Base-by-base conservation (phyloP, 140 eudicot species). In the Anethum foeniculum region DNA sequence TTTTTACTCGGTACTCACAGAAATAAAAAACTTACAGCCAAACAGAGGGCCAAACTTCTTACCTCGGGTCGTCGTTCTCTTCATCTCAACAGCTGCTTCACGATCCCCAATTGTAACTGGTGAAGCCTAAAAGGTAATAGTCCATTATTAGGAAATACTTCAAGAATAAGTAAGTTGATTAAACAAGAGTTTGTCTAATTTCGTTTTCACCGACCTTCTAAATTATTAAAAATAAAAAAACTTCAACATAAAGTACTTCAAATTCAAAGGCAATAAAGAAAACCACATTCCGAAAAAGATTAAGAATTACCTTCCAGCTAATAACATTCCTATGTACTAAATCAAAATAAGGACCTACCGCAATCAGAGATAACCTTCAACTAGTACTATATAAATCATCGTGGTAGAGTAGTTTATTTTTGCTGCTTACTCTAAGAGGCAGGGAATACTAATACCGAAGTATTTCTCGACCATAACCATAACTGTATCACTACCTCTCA, bases 1-100 rank as follows among this genome's bases (percentile, higher is more conserved):
- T 32, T 68, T 14, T 67, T 15, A 30, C 73, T 32, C 34, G n/a
- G 0, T 46, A 15, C 30, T 48, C n/a, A 11, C 13, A n/a, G 39
- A 74, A 28, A 23, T 13, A 23, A 21, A 52, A 2, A 73, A 39
- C 27, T n/a, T 5, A 5, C 16, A 72, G 10, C 28, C 15, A 23
- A 74, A 74, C 56, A 15, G 73, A n/a, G 47, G 28, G 39, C 47
- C 54, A 27, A 28, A 18, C 7, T 76, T 69, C 19, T 77, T 28
- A 86, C 98, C 98, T 89, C 98, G 90, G 62, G 91, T 86, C 8
- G 91, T 86, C 38, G 98, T 89, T 80, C 93, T 91, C 88, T 93
- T 93, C 58, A 85, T 81, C 86, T 93, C 98, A 39, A 91, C 91
- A 48, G 58, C 78, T 71, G 89, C 97, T 82, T 91, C 89, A 76